Conservation (phyloP, 169 alveolate species). For the Plasmodium relictum region DNA sequence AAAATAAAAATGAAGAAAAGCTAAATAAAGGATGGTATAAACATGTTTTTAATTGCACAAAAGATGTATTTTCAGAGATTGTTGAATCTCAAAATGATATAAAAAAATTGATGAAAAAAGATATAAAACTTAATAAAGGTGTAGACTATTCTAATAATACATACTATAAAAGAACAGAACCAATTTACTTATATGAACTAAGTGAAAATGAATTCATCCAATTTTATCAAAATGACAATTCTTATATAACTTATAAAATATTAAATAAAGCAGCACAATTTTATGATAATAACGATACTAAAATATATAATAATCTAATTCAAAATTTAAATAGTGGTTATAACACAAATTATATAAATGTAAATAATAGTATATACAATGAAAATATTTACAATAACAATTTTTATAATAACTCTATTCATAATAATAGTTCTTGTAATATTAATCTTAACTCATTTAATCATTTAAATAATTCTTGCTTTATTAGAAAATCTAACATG, state of each 20-base stretch:
- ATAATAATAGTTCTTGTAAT: background rate
- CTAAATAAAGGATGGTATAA: constrained; percentile 60
- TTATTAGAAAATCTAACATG: constrained; percentile 28
- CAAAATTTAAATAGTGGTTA: constrained; percentile 54
- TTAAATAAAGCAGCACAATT: constrained; percentile 50
- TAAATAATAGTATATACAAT: constrained; percentile 1
- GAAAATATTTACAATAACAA: background rate
- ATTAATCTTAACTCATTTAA: background rate
- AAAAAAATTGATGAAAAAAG: constrained; percentile 4
- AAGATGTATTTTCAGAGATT: constrained; percentile 42
- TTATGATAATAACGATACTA: constrained; percentile 58
- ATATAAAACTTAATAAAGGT: background rate
- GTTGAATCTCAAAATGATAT: constrained; percentile 23
- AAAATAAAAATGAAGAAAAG: constrained; percentile 9
- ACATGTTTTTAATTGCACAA: constrained; percentile 20
- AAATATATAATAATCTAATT: constrained; percentile 7
- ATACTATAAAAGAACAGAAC: constrained; percentile 15
- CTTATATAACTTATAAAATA: constrained; percentile 39
- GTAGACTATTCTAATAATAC: background rate
- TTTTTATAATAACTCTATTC: background rate
- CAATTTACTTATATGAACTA: constrained; percentile 41
- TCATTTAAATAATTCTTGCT: constrained; percentile 25
- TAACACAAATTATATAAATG: constrained; percentile 8
- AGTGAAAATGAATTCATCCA: constrained; percentile 40
- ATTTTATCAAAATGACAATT: constrained; percentile 11